Evolutionary conservation across 1,284 basidiomycete genomes (phyloP).

Genomic region (Cryptococcus neoformans): DNA sequence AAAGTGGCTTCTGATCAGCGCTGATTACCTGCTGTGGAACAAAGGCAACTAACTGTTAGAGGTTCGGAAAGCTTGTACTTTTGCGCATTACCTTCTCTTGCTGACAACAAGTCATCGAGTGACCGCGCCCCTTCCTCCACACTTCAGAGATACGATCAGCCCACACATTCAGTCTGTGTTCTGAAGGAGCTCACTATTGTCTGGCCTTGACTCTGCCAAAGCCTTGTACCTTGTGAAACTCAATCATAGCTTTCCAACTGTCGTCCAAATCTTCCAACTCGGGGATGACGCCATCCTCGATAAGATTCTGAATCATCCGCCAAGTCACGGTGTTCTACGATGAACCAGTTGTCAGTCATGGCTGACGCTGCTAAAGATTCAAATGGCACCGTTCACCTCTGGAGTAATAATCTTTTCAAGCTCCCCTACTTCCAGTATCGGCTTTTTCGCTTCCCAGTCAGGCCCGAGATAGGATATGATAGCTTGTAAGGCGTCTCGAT

Average conservation of each 20-base stretch:
- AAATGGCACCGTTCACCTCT: not conserved
- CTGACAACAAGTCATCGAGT: not conserved
- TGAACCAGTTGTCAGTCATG: not conserved
- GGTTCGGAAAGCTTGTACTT: too few relatives aligned
- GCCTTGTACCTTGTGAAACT: constrained; percentile 31
- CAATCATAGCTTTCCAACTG: constrained; percentile 16
- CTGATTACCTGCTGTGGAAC: not conserved
- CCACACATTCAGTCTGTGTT: too few relatives aligned
- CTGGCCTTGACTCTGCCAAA: constrained; percentile 22
- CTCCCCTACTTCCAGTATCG: not conserved
- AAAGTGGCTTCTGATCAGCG: not conserved
- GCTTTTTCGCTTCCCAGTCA: not conserved
- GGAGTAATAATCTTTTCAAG: not conserved
- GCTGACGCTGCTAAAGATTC: not conserved
- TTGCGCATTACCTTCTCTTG: not conserved
- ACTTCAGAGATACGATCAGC: not conserved
- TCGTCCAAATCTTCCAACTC: constrained; percentile 20
- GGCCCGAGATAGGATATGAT: not conserved
- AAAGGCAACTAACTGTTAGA: too few relatives aligned
- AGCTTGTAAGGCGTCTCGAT: not conserved
- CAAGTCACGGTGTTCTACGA: constrained; percentile 18
- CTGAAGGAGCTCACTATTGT: constrained; percentile 16
- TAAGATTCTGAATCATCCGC: constrained; percentile 25
- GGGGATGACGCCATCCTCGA: constrained; percentile 20
- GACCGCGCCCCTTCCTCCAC: not conserved